Percentiles rank a stretch among this genome's conserved stretches.
phyloP scores from a whole-genome alignment of 768 basidiomycete species.

The Pleurotus tuber-regium region DNA sequence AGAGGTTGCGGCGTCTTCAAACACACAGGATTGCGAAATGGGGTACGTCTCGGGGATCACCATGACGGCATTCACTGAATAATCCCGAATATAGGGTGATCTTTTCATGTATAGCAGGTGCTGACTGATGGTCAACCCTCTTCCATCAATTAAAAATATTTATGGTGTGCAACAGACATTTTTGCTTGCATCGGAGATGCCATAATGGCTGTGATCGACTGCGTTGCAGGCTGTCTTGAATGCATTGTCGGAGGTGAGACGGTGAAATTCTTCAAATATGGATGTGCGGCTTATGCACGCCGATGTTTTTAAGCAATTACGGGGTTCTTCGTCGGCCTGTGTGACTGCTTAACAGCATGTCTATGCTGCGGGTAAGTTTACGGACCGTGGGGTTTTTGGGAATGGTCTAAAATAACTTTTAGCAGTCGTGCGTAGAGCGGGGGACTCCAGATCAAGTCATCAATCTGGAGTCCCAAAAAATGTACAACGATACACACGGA shows the following conservation, averaged over 20 bases:
- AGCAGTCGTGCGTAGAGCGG: too few species aligned
- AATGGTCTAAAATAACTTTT: not conserved
- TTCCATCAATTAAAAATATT: too few species aligned
- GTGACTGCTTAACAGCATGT: not conserved
- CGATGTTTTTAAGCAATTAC: not conserved
- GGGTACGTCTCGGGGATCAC: constrained; percentile 10
- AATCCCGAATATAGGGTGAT: constrained; percentile 7
- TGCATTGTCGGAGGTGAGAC: constrained; percentile 43
- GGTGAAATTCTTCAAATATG: not conserved
- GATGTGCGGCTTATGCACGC: not conserved
- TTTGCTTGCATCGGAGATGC: constrained; percentile 42
- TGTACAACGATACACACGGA: too few species aligned
- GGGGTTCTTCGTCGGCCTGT: not conserved
- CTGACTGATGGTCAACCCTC: too few species aligned
- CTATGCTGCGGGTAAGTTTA: not conserved
- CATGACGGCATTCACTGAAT: not conserved
- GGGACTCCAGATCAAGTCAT: too few species aligned
- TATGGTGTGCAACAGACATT: constrained; percentile 30
- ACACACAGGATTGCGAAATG: too few species aligned
- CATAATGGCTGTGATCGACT: constrained; percentile 35
- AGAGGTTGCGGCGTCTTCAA: too few species aligned
- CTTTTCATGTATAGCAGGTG: constrained; percentile 32
- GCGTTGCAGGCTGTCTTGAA: constrained; percentile 42
- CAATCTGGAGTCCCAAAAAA: not conserved
- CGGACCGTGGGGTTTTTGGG: not conserved